phyloP scores from a whole-genome alignment of 2,329 filamentous ascomycete genomes.

The Nemania sp. region DNA sequence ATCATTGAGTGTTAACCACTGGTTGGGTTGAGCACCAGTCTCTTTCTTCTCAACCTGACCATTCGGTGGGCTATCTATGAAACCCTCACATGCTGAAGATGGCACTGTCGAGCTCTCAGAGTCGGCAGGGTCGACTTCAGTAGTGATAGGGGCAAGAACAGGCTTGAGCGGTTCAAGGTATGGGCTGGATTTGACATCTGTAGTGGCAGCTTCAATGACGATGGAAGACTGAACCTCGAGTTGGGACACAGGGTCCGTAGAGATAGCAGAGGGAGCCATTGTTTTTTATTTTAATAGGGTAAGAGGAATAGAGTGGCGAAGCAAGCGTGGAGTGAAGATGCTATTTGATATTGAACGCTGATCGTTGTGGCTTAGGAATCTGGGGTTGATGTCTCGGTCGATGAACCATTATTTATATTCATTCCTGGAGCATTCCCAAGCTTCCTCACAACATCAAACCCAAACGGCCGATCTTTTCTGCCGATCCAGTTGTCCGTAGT shows the following conservation, averaged over 20 bases:
- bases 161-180: constrained; percentile 28
- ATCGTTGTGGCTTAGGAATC: background rate
- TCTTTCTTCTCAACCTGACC: constrained; percentile 1
- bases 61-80: constrained; percentile 15
- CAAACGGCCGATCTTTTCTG: background rate
- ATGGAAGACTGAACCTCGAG: constrained; percentile 29
- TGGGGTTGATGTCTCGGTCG: background rate
- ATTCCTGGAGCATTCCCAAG: background rate
- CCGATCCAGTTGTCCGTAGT: constrained; percentile 11
- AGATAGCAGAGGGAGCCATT: constrained; percentile 29
- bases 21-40: constrained; percentile 2
- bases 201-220: constrained; percentile 24
- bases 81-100: constrained; percentile 24
- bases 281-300: background rate
- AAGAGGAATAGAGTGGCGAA: background rate
- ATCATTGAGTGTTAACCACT: constrained; percentile 30
- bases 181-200: constrained; percentile 26
- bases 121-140: constrained; percentile 16
- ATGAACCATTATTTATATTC: constrained; percentile 29
- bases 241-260: constrained; percentile 24
- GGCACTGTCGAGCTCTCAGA: constrained; percentile 16
- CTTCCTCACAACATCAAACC: background rate
- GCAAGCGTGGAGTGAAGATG: background rate
- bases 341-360: background rate
- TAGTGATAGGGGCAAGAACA: constrained; percentile 15